These are phyloP conservation scores for Malassezia sp. DNA, from an alignment of 1,284 basidiomycete genomes.

Conservation along the genomic window DNA sequence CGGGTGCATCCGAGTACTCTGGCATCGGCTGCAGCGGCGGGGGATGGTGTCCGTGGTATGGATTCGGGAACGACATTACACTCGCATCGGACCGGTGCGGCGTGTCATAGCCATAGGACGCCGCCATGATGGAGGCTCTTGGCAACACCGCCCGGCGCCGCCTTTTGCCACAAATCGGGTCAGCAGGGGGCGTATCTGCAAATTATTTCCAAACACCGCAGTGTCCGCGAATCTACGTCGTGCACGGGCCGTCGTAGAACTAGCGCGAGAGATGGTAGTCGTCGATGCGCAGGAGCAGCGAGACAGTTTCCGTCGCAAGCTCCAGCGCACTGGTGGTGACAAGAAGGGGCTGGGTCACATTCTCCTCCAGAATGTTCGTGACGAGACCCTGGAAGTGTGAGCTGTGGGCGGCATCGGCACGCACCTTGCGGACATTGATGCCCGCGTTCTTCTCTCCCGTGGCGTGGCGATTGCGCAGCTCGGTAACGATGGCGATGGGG, in stretches of 20 bases:
- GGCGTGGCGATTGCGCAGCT: slow-evolving; percentile 90
- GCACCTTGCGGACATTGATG: slow-evolving; percentile 64
- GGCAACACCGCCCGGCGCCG: not conserved
- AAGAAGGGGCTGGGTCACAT: slow-evolving; percentile 88
- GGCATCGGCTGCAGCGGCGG: too few relatives aligned
- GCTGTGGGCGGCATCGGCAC: slow-evolving; percentile 10
- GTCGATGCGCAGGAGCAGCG: slow-evolving; percentile 87
- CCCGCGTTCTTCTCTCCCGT: slow-evolving; percentile 87
- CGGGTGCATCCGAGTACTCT: too few relatives aligned
- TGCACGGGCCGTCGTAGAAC: too few relatives aligned
- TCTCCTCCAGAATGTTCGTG: slow-evolving; percentile 91
- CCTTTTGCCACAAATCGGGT: not conserved
- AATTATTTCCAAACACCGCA: slow-evolving; percentile 1
- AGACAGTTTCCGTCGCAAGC: slow-evolving; percentile 93
- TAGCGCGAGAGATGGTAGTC: slow-evolving; percentile 56
- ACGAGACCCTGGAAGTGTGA: slow-evolving; percentile 63
- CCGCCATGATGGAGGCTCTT: not conserved
- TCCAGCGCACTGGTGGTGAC: slow-evolving; percentile 93
- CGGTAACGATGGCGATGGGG: slow-evolving; percentile 95
- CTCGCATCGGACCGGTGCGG: too few relatives aligned
- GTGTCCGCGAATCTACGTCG: too few relatives aligned
- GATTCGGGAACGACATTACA: too few relatives aligned
- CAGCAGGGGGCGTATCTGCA: not conserved
- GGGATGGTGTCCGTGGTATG: too few relatives aligned
- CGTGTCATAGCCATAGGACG: too few relatives aligned